Conservation (phyloP, 2,329 filamentous ascomycete species). For the Alternaria consortialis region DNA sequence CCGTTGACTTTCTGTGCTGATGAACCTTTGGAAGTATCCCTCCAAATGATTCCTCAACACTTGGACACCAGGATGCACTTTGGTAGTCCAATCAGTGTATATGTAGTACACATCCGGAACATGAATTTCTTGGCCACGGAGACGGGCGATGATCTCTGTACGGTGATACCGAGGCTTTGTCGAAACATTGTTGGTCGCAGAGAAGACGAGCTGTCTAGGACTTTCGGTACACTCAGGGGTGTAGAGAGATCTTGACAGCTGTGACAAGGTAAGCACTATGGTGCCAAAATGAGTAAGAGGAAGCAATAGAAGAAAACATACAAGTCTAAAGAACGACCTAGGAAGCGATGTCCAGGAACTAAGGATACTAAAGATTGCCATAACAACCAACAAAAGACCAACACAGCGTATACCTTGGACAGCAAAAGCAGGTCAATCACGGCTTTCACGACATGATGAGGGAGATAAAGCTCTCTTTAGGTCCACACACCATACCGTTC, state of each 20-base stretch:
- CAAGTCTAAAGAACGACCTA: background rate
- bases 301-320: background rate
- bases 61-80: slow-evolving; percentile 8
- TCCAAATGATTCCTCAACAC: slow-evolving; percentile 10
- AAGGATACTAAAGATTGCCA: slow-evolving; percentile 8
- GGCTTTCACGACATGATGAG: background rate
- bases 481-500: background rate
- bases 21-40: slow-evolving; percentile 8
- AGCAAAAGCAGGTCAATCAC: background rate
- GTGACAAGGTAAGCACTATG: background rate
- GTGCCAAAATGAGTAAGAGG: background rate
- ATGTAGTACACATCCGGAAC: slow-evolving; percentile 14
- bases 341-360: background rate
- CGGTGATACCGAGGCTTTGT: slow-evolving; percentile 5
- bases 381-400: background rate
- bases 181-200: background rate
- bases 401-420: background rate
- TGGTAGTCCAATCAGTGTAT: slow-evolving; percentile 13
- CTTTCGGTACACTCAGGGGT: background rate
- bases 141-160: slow-evolving; percentile 5
- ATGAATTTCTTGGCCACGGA: slow-evolving; percentile 13
- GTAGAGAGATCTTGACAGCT: slow-evolving; percentile 2
- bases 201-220: background rate
- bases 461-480: slow-evolving; percentile 1
- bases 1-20: slow-evolving; percentile 11